Percentiles rank a stretch among this genome's conserved stretches.
Evolutionary conservation across 2,329 filamentous ascomycete genomes (phyloP).

Genomic region (Bimuria novae-zelandiae): DNA sequence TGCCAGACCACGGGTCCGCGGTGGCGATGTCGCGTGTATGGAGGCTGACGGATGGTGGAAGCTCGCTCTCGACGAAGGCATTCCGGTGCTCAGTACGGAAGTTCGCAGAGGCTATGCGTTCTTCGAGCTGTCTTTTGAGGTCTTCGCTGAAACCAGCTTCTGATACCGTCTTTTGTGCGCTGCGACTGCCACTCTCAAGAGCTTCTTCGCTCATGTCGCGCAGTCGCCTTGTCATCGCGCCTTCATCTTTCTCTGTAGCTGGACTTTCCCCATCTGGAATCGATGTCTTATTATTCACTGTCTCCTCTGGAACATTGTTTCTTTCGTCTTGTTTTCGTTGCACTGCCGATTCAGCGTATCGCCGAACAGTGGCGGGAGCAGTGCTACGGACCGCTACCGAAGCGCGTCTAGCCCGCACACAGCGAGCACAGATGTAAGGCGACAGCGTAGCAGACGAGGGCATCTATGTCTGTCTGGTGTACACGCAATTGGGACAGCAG

Average conservation of each 20-base stretch:
- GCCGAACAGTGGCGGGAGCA: conserved; percentile 17
- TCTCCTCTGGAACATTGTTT: background rate
- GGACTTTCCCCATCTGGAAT: background rate
- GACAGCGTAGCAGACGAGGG: conserved; percentile 22
- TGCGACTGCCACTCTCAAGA: conserved; percentile 59
- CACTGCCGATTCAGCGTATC: conserved; percentile 28
- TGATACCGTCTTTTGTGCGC: conserved; percentile 61
- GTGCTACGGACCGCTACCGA: conserved; percentile 14
- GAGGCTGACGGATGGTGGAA: conserved; percentile 66
- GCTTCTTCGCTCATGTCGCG: conserved; percentile 65
- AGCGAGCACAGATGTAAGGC: conserved; percentile 46
- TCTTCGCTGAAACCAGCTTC: conserved; percentile 67
- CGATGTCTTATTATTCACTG: background rate
- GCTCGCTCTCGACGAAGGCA: conserved; percentile 58
- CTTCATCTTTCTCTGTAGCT: conserved; percentile 41
- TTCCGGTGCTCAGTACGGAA: conserved; percentile 59
- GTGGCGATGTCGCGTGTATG: conserved; percentile 71
- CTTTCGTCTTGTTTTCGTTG: conserved; percentile 19
- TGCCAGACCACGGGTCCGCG: conserved; percentile 75
- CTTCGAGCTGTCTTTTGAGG: conserved; percentile 61
- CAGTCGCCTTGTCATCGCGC: conserved; percentile 63
- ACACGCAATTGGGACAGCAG: background rate
- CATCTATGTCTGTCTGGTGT: conserved; percentile 30
- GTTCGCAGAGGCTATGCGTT: conserved; percentile 60
- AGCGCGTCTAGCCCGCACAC: conserved; percentile 40